Conservation (phyloP, 139 green algal genomes). For the Picochlorum sp. region DNA sequence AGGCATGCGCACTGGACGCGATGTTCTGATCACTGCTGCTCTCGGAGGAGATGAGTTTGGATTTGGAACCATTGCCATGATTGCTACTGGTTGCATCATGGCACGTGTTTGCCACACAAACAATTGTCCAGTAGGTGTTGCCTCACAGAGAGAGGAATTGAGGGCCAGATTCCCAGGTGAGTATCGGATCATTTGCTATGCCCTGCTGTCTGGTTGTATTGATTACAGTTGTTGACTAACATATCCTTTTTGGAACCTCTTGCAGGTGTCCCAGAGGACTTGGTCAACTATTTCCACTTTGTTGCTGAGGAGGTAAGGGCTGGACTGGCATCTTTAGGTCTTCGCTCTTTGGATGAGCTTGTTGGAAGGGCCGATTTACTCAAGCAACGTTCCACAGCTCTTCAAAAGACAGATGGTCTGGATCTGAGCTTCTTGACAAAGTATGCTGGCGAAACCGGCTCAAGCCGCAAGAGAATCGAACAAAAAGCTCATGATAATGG, state of each 20-base stretch:
- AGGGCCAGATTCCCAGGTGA: conserved; percentile 91
- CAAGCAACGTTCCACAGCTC: conserved; percentile 33
- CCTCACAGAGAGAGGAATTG: conserved; percentile 94
- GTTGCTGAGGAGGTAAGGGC: conserved; percentile 81
- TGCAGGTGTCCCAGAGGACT: conserved; percentile 21
- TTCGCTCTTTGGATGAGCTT: conserved; percentile 83
- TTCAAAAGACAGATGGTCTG: conserved; percentile 84
- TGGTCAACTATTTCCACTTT: conserved; percentile 98
- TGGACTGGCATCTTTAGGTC: conserved; percentile 70
- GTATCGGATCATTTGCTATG: neutral
- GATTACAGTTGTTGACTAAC: neutral
- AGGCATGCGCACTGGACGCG: conserved; percentile 80
- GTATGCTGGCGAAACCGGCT: conserved; percentile 39
- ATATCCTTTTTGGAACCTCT: too few species aligned
- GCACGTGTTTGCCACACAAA: conserved; percentile 99
- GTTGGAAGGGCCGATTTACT: conserved; percentile 75
- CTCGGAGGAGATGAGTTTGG: conserved; percentile 96
- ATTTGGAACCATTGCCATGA: conserved; percentile 95
- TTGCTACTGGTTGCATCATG: conserved; percentile 99
- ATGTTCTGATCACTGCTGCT: conserved; percentile 81
- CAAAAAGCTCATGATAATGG: conserved; percentile 65
- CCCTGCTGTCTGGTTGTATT: neutral
- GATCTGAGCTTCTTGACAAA: conserved; percentile 90
- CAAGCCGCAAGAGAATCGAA: conserved; percentile 23
- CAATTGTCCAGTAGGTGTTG: conserved; percentile 99